A percentile compares a stretch with the other conserved stretches of the same genome.
Conservation (phyloP, 352 stramenopile genomes). For the Elongisporangium undulatum region DNA sequence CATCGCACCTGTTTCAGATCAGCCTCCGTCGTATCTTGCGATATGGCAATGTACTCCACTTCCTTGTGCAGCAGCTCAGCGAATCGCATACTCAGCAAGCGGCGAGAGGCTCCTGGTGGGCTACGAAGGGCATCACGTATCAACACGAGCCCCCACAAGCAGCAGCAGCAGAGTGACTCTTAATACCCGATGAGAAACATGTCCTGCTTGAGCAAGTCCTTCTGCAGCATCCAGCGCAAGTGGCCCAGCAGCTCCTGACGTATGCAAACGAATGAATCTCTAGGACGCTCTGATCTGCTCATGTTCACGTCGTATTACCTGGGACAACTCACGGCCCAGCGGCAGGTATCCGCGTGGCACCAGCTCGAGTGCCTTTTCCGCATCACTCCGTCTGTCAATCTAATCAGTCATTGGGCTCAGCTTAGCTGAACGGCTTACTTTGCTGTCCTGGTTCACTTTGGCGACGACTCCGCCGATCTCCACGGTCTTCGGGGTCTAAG, state of each 20-base stretch:
- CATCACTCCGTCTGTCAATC: not conserved
- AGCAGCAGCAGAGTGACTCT: not conserved
- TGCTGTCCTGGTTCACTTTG: conserved; percentile 9
- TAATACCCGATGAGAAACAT: conserved; percentile 84
- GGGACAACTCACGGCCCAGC: conserved; percentile 33
- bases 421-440: conserved; percentile 16
- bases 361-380: conserved; percentile 31
- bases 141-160: not conserved
- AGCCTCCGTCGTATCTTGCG: conserved; percentile 92
- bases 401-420: not conserved
- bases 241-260: conserved; percentile 61
- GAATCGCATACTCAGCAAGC: conserved; percentile 78
- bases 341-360: conserved; percentile 60
- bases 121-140: conserved; percentile 14
- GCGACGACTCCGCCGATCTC: conserved; percentile 59
- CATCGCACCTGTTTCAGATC: conserved; percentile 82
- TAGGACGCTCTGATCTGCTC: not conserved
- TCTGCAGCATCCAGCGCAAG: conserved; percentile 86
- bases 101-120: conserved; percentile 66
- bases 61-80: conserved; percentile 82
- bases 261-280: not conserved
- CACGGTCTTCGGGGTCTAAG: conserved; percentile 19
- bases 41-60: conserved; percentile 91
- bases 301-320: conserved; percentile 14
- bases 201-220: conserved; percentile 78